phyloP scores from a whole-genome alignment of 2,329 filamentous ascomycete species.

The Coniella lustricola region DNA sequence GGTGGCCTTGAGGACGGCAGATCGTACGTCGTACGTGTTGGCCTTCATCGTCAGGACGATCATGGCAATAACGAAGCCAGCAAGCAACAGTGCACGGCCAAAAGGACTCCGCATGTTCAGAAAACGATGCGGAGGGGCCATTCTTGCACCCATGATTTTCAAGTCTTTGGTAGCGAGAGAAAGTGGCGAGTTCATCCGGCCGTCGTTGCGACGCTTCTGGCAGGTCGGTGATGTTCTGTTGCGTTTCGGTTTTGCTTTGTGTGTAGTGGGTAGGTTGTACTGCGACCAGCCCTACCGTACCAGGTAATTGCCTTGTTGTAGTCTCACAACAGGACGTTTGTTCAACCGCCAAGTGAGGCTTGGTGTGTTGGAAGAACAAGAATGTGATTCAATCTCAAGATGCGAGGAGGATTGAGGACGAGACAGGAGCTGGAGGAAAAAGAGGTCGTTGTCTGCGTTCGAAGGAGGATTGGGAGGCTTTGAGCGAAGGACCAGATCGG shows the following conservation, averaged over 20 bases:
- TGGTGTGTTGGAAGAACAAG: not conserved
- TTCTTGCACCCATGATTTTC: constrained; percentile 18
- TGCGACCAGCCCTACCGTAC: constrained; percentile 11
- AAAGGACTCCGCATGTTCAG: constrained; percentile 44
- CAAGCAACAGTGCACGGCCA: constrained; percentile 36
- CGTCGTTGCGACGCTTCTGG: constrained; percentile 4
- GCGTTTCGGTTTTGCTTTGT: no score
- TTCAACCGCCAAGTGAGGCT: not conserved
- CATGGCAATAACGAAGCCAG: constrained; percentile 35
- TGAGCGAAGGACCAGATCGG: not conserved
- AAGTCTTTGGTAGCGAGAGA: constrained; percentile 15
- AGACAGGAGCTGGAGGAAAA: no score
- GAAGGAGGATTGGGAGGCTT: constrained; percentile 2
- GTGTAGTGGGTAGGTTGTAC: constrained; percentile 6
- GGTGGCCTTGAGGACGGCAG: constrained; percentile 35
- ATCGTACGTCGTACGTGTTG: constrained; percentile 34
- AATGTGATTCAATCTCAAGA: not conserved
- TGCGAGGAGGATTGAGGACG: no score
- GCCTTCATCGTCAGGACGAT: constrained; percentile 34
- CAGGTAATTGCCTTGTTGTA: not conserved
- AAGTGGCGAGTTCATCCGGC: constrained; percentile 16
- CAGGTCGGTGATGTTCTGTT: no score
- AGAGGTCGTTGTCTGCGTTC: not conserved
- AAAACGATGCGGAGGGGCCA: constrained; percentile 29
- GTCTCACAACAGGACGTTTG: not conserved